These are phyloP conservation scores for Pichia kudriavzevii DNA, from an alignment of 1,139 yeast species.

Conservation along the genomic window DNA sequence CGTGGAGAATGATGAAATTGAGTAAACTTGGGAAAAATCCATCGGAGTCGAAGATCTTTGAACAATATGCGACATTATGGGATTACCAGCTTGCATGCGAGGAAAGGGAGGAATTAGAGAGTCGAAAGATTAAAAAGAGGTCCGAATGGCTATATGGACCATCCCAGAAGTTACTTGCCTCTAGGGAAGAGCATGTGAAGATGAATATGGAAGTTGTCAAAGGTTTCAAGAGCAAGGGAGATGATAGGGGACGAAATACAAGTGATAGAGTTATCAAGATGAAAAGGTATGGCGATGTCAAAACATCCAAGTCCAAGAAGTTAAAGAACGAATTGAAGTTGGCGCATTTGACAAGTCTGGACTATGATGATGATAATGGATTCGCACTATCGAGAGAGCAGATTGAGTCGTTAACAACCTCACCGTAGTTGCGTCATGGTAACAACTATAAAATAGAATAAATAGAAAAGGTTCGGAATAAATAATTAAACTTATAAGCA, in stretches of 20 bases:
- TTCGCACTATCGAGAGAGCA: slow-evolving; percentile 9
- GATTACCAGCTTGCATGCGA: slow-evolving; percentile 26
- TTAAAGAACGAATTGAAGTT: slow-evolving; percentile 11
- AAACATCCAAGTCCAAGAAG: slow-evolving; percentile 6
- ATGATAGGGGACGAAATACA: slow-evolving; percentile 10
- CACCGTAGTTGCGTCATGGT: slow-evolving; percentile 4
- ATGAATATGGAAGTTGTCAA: slow-evolving; percentile 4
- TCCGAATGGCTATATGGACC: slow-evolving; percentile 21
- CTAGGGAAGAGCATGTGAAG: slow-evolving; percentile 3
- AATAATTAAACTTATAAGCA: too few relatives aligned
- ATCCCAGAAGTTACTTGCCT: slow-evolving; percentile 15
- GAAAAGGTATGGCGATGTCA: slow-evolving; percentile 2
- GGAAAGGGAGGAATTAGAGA: slow-evolving; percentile 26
- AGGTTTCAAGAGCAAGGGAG: slow-evolving; percentile 10
- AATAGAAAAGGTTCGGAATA: too few relatives aligned
- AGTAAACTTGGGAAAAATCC: slow-evolving; percentile 15
- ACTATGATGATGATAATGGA: slow-evolving; percentile 6
- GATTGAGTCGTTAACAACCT: slow-evolving; percentile 11
- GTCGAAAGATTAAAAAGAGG: slow-evolving; percentile 15
- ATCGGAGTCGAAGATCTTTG: slow-evolving; percentile 5
- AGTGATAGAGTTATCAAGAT: slow-evolving; percentile 30
- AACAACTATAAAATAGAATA: too few relatives aligned
- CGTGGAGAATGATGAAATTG: slow-evolving; percentile 33
- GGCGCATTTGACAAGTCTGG: slow-evolving; percentile 8
- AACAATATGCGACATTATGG: slow-evolving; percentile 15